Percentiles rank a stretch among this genome's conserved stretches.
Conservation (phyloP, 306 rosid species). For the Dicorynia guianensis region DNA sequence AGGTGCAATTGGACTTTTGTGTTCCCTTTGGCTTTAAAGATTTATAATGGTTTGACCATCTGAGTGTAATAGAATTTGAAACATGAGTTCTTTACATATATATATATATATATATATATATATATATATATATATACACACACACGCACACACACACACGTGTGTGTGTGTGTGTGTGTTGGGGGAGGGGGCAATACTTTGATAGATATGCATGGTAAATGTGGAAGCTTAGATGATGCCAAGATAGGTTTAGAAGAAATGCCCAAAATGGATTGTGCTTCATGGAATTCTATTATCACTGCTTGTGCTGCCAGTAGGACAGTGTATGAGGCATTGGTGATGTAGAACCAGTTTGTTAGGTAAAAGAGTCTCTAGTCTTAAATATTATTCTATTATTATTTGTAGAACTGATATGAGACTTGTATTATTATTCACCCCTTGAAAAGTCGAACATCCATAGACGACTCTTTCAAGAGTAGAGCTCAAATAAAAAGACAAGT, state of each 20-base stretch:
- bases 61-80: conserved; percentile 39
- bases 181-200: conserved; percentile 59
- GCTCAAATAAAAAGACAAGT: no score
- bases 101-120: no score
- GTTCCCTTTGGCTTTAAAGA: conserved; percentile 55
- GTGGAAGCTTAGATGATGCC: conserved; percentile 57
- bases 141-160: no score
- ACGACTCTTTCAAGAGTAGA: no score
- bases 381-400: no score
- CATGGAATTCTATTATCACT: conserved; percentile 64
- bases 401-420: no score
- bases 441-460: no score
- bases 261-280: conserved; percentile 53
- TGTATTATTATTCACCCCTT: no score
- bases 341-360: no score
- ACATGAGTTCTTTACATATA: conserved; percentile 40
- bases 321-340: conserved; percentile 60
- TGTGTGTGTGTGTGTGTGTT: no score
- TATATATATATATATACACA: no score
- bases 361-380: no score
- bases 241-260: conserved; percentile 49
- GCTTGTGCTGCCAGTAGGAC: conserved; percentile 55
- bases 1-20: conserved; percentile 46
- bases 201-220: conserved; percentile 65
- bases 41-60: conserved; percentile 52